Conservation (phyloP, 2,329 filamentous ascomycete genomes). For the Fusarium mangiferae region DNA sequence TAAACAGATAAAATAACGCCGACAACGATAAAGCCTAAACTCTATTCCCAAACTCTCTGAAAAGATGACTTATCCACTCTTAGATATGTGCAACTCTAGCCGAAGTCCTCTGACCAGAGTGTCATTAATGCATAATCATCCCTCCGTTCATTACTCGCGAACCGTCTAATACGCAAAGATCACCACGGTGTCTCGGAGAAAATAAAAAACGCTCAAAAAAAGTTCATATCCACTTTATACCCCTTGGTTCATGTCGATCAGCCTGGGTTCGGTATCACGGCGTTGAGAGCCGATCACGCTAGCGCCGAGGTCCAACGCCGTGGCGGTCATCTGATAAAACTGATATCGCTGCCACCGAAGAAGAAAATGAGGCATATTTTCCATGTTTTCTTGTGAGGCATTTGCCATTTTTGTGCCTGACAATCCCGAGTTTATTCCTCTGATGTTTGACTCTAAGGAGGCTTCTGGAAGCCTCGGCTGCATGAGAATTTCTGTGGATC, state of each 20-base stretch:
- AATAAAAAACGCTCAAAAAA: neutral
- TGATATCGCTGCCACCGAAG: neutral
- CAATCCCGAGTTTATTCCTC: neutral
- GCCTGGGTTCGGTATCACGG: slow-evolving; percentile 29
- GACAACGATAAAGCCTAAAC: neutral
- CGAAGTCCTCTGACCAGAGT: neutral
- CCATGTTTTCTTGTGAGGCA: neutral
- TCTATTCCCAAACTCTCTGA: neutral
- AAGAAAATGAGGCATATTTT: neutral
- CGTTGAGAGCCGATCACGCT: slow-evolving; percentile 19
- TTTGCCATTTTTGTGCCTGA: neutral
- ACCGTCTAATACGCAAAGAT: neutral
- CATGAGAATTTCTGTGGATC: neutral
- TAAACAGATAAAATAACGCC: neutral
- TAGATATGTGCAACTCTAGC: neutral
- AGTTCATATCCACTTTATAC: neutral
- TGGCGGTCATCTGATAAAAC: neutral
- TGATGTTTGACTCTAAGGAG: neutral
- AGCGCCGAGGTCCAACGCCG: neutral
- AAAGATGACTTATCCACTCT: neutral
- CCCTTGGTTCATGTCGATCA: slow-evolving; percentile 8
- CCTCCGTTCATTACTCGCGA: neutral
- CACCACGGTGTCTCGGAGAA: neutral
- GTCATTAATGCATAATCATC: neutral
- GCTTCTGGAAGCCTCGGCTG: slow-evolving; percentile 6